Evolutionary conservation across 2,329 filamentous ascomycete genomes (phyloP).

Genomic region (Sporothrix euskadiensis): DNA sequence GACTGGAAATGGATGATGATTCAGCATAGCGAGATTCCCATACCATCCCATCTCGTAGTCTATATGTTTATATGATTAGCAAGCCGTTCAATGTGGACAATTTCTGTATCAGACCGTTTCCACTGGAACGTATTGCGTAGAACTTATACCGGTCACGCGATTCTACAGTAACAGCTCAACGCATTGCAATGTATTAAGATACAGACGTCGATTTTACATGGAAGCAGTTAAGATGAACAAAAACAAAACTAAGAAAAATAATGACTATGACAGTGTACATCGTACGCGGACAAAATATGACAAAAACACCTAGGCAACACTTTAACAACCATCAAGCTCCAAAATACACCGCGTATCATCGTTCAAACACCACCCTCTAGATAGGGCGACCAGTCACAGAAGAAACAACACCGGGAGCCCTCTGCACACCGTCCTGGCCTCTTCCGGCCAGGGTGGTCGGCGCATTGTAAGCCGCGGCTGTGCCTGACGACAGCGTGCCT

Average conservation of each 20-base stretch:
- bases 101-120: no score
- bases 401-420: neutral
- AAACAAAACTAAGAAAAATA: neutral
- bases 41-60: no score
- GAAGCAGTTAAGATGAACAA: no score
- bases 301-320: neutral
- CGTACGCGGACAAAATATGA: neutral
- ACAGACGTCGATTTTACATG: no score
- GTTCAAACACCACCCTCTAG: no score
- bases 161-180: no score
- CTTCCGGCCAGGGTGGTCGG: neutral
- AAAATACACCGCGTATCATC: slow-evolving; percentile 7
- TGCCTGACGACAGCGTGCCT: neutral
- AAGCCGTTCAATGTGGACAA: no score
- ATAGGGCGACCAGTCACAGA: slow-evolving; percentile 4
- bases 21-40: neutral
- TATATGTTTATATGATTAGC: no score
- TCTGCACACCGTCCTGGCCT: neutral
- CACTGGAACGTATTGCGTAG: no score
- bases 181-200: no score
- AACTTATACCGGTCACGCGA: no score
- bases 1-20: slow-evolving; percentile 19
- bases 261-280: neutral
- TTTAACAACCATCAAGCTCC: neutral
- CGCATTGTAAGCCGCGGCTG: neutral